A percentile compares a stretch with the other conserved stretches of the same genome.
Evolutionary conservation across 441 rosid genomes (phyloP).

Genomic region (Jatropha multifida): DNA sequence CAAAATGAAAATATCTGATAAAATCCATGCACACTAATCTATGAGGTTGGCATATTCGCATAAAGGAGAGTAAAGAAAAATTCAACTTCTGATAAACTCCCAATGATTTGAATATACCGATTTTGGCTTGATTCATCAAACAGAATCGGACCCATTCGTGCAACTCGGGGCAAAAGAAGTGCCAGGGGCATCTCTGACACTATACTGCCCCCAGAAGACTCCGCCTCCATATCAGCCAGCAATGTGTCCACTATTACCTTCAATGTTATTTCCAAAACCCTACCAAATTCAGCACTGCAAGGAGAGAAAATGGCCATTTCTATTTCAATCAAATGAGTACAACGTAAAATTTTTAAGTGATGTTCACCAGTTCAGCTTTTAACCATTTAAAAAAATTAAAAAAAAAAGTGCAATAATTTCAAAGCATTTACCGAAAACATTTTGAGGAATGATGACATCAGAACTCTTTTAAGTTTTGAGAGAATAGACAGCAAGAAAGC

Average conservation of each 20-base stretch:
- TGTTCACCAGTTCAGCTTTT: background rate
- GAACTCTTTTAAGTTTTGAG: background rate
- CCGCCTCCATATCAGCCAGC: constrained; percentile 49
- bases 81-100: constrained; percentile 59
- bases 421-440: background rate
- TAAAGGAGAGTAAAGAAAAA: constrained; percentile 83
- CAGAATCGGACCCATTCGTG: constrained; percentile 48
- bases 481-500: background rate
- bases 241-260: constrained; percentile 46
- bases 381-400: too few relatives aligned
- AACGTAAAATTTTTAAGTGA: background rate
- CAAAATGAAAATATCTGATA: constrained; percentile 6
- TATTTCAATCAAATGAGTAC: background rate
- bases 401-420: background rate
- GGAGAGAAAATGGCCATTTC: background rate
- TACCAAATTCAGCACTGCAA: constrained; percentile 62
- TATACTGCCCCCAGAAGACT: constrained; percentile 36
- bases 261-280: constrained; percentile 50
- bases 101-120: constrained; percentile 50
- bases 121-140: constrained; percentile 61
- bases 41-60: constrained; percentile 54
- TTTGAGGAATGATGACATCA: background rate
- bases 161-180: constrained; percentile 70
- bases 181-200: constrained; percentile 65
- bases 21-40: constrained; percentile 24